These are phyloP conservation scores for Saccharata proteae DNA, from an alignment of 2,329 filamentous ascomycete species.

Conservation along the genomic window DNA sequence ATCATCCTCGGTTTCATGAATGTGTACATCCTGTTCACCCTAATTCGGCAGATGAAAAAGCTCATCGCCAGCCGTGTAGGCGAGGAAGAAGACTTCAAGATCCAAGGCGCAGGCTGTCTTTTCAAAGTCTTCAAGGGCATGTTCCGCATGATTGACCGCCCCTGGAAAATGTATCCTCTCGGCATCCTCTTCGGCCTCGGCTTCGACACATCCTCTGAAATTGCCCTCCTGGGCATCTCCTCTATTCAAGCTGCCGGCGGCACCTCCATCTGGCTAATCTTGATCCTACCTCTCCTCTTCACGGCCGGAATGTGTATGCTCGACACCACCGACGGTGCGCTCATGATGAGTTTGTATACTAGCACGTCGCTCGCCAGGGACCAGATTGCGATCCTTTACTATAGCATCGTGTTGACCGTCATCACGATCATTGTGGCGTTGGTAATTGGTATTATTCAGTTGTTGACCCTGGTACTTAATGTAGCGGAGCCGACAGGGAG, in stretches of 20 bases:
- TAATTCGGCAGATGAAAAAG: constrained; percentile 55
- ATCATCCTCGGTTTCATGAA: constrained; percentile 76
- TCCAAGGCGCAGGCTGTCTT: constrained; percentile 68
- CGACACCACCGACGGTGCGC: constrained; percentile 81
- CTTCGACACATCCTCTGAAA: constrained; percentile 91
- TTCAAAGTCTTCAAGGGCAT: constrained; percentile 59
- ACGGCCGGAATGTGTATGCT: constrained; percentile 92
- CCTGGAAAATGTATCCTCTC: constrained; percentile 94
- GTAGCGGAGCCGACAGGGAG: constrained; percentile 58
- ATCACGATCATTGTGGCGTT: constrained; percentile 75
- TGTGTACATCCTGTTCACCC: constrained; percentile 68
- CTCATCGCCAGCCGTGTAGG: constrained; percentile 39
- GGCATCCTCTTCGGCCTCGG: constrained; percentile 79
- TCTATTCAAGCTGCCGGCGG: constrained; percentile 76
- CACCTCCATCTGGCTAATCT: constrained; percentile 84
- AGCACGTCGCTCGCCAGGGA: constrained; percentile 67
- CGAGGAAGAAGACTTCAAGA: constrained; percentile 43
- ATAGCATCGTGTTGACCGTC: constrained; percentile 74
- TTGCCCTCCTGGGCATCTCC: constrained; percentile 81
- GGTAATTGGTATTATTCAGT: constrained; percentile 75
- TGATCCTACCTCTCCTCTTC: constrained; percentile 84
- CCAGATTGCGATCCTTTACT: constrained; percentile 82
- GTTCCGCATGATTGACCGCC: constrained; percentile 60
- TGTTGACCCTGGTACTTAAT: constrained; percentile 66
- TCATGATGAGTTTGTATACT: constrained; percentile 92